Percentiles rank a stretch among this genome's conserved stretches.
phyloP scores from a whole-genome alignment of 2,329 filamentous ascomycete genomes.

The Grosmannia huntii region DNA sequence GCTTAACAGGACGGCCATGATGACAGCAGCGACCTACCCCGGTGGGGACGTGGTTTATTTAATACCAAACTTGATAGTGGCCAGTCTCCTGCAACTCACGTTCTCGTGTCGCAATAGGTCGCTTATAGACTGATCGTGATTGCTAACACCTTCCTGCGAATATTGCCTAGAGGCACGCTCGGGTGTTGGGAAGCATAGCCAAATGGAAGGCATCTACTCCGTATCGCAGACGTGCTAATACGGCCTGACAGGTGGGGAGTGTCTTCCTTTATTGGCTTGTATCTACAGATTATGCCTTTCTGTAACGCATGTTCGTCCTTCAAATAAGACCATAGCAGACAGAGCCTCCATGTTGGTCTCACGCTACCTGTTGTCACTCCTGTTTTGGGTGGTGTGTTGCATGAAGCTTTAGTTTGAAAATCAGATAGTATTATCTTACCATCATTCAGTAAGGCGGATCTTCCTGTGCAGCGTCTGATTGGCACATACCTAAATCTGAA shows the following conservation, averaged over 20 bases:
- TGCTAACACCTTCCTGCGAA: too few relatives aligned
- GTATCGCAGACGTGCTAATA: too few relatives aligned
- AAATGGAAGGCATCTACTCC: too few relatives aligned
- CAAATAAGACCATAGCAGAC: neutral
- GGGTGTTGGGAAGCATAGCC: too few relatives aligned
- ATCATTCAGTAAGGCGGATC: neutral
- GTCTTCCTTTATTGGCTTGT: neutral
- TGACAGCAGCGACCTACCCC: too few relatives aligned
- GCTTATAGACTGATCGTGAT: too few relatives aligned
- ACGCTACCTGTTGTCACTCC: neutral
- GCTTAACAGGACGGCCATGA: conserved; percentile 38
- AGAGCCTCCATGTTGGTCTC: neutral
- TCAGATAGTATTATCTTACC: neutral
- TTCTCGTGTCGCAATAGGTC: too few relatives aligned
- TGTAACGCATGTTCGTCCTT: neutral
- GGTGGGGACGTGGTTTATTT: too few relatives aligned
- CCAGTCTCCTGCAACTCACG: too few relatives aligned
- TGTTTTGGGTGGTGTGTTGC: neutral
- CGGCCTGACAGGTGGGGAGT: too few relatives aligned
- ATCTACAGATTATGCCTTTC: neutral
- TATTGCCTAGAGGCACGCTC: too few relatives aligned
- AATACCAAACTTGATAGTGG: too few relatives aligned
- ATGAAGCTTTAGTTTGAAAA: neutral
- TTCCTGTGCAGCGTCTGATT: neutral
- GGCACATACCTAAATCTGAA: neutral